Percentiles rank a stretch among this genome's conserved stretches.
Conservation (phyloP, 2,329 filamentous ascomycete genomes). For the Xylaria sp. region DNA sequence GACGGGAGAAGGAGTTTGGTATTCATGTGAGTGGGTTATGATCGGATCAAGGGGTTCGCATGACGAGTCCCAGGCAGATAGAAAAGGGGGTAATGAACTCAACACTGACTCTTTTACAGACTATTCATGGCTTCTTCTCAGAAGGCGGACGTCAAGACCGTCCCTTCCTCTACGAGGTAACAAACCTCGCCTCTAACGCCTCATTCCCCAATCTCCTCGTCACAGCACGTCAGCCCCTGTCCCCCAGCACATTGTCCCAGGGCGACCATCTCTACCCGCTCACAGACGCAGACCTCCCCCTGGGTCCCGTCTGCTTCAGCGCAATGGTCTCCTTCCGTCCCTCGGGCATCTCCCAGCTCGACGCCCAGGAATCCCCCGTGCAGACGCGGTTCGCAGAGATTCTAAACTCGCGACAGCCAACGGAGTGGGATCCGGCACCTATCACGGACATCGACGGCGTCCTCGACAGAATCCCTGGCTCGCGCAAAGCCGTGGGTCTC, state of each 20-base stretch:
- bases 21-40: slow-evolving; percentile 36
- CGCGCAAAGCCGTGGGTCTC: slow-evolving; percentile 37
- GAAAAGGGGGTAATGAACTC: too few species aligned
- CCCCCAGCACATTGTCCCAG: slow-evolving; percentile 34
- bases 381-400: slow-evolving; percentile 41
- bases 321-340: slow-evolving; percentile 50
- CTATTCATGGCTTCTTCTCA: slow-evolving; percentile 53
- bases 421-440: slow-evolving; percentile 42
- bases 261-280: slow-evolving; percentile 35
- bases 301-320: slow-evolving; percentile 44
- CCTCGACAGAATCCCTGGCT: slow-evolving; percentile 22
- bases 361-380: slow-evolving; percentile 37
- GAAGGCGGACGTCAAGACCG: slow-evolving; percentile 42
- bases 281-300: slow-evolving; percentile 36
- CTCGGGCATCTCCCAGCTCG: slow-evolving; percentile 33
- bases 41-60: background rate
- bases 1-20: slow-evolving; percentile 19
- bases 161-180: slow-evolving; percentile 49
- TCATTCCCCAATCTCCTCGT: slow-evolving; percentile 48
- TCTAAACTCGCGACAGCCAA: slow-evolving; percentile 34
- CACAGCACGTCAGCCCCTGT: slow-evolving; percentile 42
- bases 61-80: too few species aligned
- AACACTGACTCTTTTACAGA: slow-evolving; percentile 32
- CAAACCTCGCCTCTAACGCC: slow-evolving; percentile 40
- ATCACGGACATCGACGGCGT: slow-evolving; percentile 42